A percentile compares a stretch with the other conserved stretches of the same genome.
These are phyloP conservation scores for Gamsiella multidivaricata DNA, from an alignment of 192 early-diverging fungal genomes.

Conservation along the genomic window DNA sequence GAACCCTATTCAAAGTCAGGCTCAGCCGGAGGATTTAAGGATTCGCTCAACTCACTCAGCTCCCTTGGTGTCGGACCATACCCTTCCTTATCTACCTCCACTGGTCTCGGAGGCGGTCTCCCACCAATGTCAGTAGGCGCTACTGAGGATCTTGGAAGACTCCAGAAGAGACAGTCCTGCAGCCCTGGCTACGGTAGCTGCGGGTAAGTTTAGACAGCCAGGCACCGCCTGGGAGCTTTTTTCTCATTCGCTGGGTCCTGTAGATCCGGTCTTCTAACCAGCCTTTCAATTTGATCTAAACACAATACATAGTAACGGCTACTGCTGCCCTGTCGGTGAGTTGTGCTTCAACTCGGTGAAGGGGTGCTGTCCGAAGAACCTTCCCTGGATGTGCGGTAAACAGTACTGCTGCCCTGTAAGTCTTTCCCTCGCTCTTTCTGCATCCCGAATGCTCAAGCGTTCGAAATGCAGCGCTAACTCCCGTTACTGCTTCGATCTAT, in stretches of 20 bases:
- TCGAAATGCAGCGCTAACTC: background rate
- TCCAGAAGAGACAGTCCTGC: constrained; percentile 17
- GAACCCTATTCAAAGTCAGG: background rate
- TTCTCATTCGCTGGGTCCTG: too few species aligned
- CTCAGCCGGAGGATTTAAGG: constrained; percentile 4
- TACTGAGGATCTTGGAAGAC: background rate
- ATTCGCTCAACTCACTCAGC: constrained; percentile 8
- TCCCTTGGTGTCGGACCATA: constrained; percentile 18
- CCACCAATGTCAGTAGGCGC: too few species aligned
- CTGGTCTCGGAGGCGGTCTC: too few species aligned
- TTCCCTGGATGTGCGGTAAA: constrained; percentile 5
- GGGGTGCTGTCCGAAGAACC: constrained; percentile 3
- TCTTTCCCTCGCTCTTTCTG: too few species aligned
- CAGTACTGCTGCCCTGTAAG: constrained; percentile 41
- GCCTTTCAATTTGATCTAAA: background rate
- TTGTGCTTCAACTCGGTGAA: background rate
- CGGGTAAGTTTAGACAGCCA: constrained; percentile 28
- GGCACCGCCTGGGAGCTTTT: background rate
- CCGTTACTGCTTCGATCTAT: background rate
- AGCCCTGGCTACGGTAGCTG: constrained; percentile 28
- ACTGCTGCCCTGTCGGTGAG: constrained; percentile 9
- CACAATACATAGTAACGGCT: background rate
- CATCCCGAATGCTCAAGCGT: too few species aligned
- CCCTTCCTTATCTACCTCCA: constrained; percentile 2
- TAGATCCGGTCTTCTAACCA: too few species aligned